Evolutionary conservation across 371 early-diverging fungal genomes (phyloP).

Genomic region (Conidiobolus incongruus): DNA sequence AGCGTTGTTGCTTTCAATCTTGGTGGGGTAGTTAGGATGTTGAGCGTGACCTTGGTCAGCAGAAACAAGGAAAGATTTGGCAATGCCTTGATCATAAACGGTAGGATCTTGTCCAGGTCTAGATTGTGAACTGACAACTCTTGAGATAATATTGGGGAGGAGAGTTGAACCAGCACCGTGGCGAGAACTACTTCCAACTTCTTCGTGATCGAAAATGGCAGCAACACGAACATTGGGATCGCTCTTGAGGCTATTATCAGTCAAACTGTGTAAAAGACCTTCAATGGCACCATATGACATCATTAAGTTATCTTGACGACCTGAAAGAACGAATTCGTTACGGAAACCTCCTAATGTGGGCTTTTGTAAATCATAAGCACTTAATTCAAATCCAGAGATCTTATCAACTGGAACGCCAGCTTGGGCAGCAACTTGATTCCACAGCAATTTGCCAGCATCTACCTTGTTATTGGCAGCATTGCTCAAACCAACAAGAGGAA

Average conservation of each 20-base stretch:
- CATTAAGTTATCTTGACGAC: conserved; percentile 85
- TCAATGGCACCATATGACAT: conserved; percentile 61
- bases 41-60: conserved; percentile 86
- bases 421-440: no score
- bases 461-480: no score
- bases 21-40: conserved; percentile 72
- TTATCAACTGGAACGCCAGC: conserved; percentile 22
- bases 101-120: no score
- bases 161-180: conserved; percentile 86
- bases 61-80: conserved; percentile 66
- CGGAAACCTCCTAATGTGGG: conserved; percentile 71
- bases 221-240: conserved; percentile 66
- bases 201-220: conserved; percentile 92
- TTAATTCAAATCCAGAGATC: conserved; percentile 85
- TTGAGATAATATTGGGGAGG: conserved; percentile 29
- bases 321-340: conserved; percentile 81
- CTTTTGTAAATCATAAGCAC: conserved; percentile 68
- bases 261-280: conserved; percentile 7
- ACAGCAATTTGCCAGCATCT: no score
- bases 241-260: conserved; percentile 16
- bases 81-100: conserved; percentile 62
- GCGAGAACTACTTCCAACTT: conserved; percentile 80
- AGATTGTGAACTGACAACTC: no score
- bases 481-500: no score
- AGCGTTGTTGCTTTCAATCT: conserved; percentile 75